Base-by-base conservation (phyloP, 495 filamentous ascomycete species). In the Penicillium goetzii region DNA sequence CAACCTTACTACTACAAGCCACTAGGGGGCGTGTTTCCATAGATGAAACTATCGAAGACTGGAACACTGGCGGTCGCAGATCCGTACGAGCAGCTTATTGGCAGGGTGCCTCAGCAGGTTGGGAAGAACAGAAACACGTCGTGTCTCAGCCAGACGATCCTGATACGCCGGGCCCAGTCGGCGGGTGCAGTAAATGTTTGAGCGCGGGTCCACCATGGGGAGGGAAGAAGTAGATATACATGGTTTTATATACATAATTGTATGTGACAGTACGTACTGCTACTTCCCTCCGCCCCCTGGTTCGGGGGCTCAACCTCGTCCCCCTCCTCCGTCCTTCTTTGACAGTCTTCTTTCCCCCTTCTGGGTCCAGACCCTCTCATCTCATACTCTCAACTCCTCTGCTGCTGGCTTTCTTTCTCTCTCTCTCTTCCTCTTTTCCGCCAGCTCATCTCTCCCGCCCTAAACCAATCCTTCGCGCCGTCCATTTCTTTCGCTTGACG, bases 71-170 rank as follows among this genome's bases (percentile, higher is more conserved):
- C 58, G 58, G 57, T 59, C 57, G 58, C 58, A 60, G 58, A 34
- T 55, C 52, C n/a, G n/a, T 30, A 21, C 33, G 28, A 53, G 26
- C 25, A 53, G 30, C 25, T 33, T 21, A 28, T 33, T 33, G 50
- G 50, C 47, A 51, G 47, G 47, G 12, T 8, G 25, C 4, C 17
- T 51, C 47, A 26, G 47, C 47, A 30, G 47, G 21, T 66, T 58
- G 51, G 43, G n/a, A 65, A 64, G 58, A 61, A 34, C 59, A 72
- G 74, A 77, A 77, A 77, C 75, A 73, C 64, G 59, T 67, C 65
- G 71, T 77, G 76, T 79, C 76, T 79, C 76, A 78, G 74, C 55
- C 51, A 23, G 54, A 47, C 63, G 61, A 64, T 72, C 62, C 71
- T 73, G 64, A 67, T 65, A 59, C 56, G 52, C 68, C 58, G 64